These are phyloP conservation scores for Nicotiana noctiflora DNA, from an alignment of 257 asterid species.

Conservation along the genomic window DNA sequence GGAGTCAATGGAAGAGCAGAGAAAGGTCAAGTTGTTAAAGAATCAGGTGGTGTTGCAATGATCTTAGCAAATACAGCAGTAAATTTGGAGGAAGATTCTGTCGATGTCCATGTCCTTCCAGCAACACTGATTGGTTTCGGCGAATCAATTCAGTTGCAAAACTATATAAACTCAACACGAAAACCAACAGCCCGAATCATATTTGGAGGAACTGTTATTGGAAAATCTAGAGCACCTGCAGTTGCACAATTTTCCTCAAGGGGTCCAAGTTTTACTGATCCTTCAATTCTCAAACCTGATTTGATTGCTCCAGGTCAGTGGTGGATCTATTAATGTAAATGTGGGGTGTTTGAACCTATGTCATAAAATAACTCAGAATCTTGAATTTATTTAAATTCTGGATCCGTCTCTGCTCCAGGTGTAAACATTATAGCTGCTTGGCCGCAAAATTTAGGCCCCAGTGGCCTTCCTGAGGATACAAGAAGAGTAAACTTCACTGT, in stretches of 20 bases:
- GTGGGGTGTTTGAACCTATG: not conserved
- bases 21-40: conserved; percentile 15
- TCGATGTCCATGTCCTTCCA: conserved; percentile 10
- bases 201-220: conserved; percentile 11
- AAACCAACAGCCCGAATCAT: conserved; percentile 14
- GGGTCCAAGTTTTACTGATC: conserved; percentile 15
- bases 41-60: conserved; percentile 16
- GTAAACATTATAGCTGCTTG: conserved; percentile 95
- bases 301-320: conserved; percentile 9
- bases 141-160: conserved; percentile 10
- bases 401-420: conserved; percentile 46
- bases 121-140: conserved; percentile 16
- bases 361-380: not conserved
- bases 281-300: conserved; percentile 16
- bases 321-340: too few species aligned
- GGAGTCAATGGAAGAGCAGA: conserved; percentile 17
- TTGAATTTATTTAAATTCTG: not conserved
- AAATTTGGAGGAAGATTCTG: conserved; percentile 12
- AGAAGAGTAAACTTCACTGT: conserved; percentile 88
- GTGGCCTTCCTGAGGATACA: conserved; percentile 74
- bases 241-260: conserved; percentile 13
- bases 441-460: conserved; percentile 90
- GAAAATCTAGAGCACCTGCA: conserved; percentile 18
- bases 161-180: conserved; percentile 10
- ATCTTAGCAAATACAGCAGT: conserved; percentile 13